Evolutionary conservation across 1,284 basidiomycete genomes (phyloP).

Genomic region (Omphalotus olearius): DNA sequence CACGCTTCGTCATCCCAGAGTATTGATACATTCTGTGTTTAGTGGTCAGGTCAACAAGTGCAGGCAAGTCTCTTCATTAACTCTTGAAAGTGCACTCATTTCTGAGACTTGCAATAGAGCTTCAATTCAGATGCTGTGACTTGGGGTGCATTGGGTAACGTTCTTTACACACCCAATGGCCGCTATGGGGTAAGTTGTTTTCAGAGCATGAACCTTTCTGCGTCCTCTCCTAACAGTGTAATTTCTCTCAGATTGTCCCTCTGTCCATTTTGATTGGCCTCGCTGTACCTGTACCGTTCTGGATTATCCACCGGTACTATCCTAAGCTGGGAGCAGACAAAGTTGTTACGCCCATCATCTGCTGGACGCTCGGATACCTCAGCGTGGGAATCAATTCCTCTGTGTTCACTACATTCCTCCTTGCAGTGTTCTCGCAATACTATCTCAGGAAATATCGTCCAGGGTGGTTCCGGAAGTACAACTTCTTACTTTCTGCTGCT

Average conservation of each 20-base stretch:
- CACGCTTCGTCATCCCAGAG: background rate
- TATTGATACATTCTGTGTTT: slow-evolving; percentile 9
- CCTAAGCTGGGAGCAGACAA: slow-evolving; percentile 43
- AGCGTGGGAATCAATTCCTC: slow-evolving; percentile 48
- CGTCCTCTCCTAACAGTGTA: slow-evolving; percentile 14
- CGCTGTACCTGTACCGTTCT: slow-evolving; percentile 50
- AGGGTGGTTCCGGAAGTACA: slow-evolving; percentile 59
- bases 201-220: slow-evolving; percentile 2
- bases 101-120: background rate
- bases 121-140: slow-evolving; percentile 42
- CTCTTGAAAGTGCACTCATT: too few species aligned
- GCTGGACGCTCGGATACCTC: slow-evolving; percentile 21
- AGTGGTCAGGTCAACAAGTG: slow-evolving; percentile 52
- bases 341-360: slow-evolving; percentile 46
- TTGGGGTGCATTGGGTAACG: slow-evolving; percentile 54
- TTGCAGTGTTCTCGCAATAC: slow-evolving; percentile 54
- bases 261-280: slow-evolving; percentile 43
- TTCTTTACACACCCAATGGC: slow-evolving; percentile 44
- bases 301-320: slow-evolving; percentile 42
- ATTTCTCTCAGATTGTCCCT: slow-evolving; percentile 13
- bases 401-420: slow-evolving; percentile 43
- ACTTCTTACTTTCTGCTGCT: slow-evolving; percentile 65
- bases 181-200: slow-evolving; percentile 35
- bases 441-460: slow-evolving; percentile 58
- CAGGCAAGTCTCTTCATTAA: slow-evolving; percentile 22